Conservation (phyloP, 2,329 filamentous ascomycete genomes). For the Pseudopithomyces chartarum region DNA sequence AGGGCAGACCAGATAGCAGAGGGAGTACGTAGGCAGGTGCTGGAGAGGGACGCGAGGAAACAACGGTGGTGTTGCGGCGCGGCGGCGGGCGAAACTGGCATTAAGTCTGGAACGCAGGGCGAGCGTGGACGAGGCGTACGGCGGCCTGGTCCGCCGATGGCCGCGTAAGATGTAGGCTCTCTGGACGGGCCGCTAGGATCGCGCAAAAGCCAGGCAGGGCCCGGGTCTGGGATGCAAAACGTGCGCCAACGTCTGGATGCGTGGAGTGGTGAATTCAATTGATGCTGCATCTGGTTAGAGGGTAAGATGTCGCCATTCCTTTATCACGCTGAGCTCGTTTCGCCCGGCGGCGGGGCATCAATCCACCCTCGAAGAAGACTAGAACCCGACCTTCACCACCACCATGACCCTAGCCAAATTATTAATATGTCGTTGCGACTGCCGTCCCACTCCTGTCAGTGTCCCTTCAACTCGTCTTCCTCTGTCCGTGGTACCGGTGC, state of each 20-base stretch:
- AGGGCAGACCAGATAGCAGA: conserved; percentile 18
- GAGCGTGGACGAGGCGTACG: conserved; percentile 8
- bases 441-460: background rate
- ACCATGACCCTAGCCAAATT: conserved; percentile 13
- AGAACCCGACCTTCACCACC: conserved; percentile 12
- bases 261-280: conserved; percentile 19
- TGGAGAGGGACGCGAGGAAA: conserved; percentile 23
- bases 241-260: conserved; percentile 14
- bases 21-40: conserved; percentile 34
- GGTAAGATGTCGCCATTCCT: conserved; percentile 19
- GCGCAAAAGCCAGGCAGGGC: conserved; percentile 9
- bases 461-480: background rate
- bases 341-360: conserved; percentile 7
- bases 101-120: background rate
- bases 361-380: conserved; percentile 12
- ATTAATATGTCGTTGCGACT: conserved; percentile 13
- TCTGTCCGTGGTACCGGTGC: background rate
- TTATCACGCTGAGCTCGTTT: conserved; percentile 14
- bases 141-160: background rate
- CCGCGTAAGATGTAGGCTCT: conserved; percentile 3
- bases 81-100: conserved; percentile 22
- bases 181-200: conserved; percentile 1
- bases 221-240: background rate
- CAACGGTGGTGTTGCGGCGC: conserved; percentile 31
- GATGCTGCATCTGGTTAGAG: conserved; percentile 10